Percentiles rank a stretch among this genome's conserved stretches.
Evolutionary conservation across 2,329 filamentous ascomycete genomes (phyloP).

Genomic region (Nectriaceae sp.): DNA sequence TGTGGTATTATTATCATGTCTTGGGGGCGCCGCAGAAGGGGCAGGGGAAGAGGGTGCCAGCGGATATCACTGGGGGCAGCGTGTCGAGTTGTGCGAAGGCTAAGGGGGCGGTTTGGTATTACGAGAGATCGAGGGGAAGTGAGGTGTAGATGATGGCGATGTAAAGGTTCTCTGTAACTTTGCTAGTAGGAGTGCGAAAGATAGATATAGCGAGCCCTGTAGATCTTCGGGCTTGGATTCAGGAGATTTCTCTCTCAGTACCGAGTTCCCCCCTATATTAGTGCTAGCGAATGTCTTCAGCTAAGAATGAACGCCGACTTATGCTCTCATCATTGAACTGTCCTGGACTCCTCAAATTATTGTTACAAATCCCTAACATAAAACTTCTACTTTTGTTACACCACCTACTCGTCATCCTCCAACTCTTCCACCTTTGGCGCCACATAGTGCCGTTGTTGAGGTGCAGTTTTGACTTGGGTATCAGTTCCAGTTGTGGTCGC

Average conservation of each 20-base stretch:
- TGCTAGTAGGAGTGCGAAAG: too few species aligned
- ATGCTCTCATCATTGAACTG: too few species aligned
- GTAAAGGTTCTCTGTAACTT: not conserved
- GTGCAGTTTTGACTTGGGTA: constrained; percentile 49
- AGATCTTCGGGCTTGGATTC: too few species aligned
- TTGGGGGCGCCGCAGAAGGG: constrained; percentile 57
- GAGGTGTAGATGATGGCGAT: not conserved
- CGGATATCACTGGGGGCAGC: constrained; percentile 46
- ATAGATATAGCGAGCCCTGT: too few species aligned
- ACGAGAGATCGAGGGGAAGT: constrained; percentile 43
- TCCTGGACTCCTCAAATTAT: too few species aligned
- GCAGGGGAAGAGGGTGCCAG: constrained; percentile 44
- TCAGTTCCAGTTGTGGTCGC: constrained; percentile 60
- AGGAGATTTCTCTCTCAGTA: too few species aligned
- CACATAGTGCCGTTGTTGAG: constrained; percentile 47
- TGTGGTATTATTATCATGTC: constrained; percentile 68
- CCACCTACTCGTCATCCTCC: constrained; percentile 47
- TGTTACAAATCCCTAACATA: too few species aligned
- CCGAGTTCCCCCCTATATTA: too few species aligned
- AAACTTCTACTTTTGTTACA: constrained; percentile 14
- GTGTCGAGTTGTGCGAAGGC: constrained; percentile 57
- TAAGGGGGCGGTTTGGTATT: constrained; percentile 55
- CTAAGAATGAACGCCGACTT: too few species aligned
- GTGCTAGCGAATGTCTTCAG: too few species aligned
- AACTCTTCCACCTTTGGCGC: constrained; percentile 58